Evolutionary conservation across 176 grass and related monocot species (phyloP), one percentile per base, ranked within the genome.

Genomic region (Eleusine coracana): DNA sequence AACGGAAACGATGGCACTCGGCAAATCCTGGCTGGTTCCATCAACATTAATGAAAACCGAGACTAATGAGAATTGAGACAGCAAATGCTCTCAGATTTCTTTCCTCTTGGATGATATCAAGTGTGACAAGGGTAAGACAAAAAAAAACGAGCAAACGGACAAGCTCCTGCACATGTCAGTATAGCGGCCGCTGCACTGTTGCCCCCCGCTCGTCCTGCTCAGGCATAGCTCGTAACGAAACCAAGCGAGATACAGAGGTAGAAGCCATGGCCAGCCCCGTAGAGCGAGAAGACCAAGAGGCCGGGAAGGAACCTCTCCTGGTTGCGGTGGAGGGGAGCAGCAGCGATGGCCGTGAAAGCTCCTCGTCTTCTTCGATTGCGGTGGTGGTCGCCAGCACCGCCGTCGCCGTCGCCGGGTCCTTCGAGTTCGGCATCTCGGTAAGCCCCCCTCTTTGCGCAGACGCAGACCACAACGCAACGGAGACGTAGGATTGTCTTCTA

Each of bases 351-450:
- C 7, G n/a, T 58, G 14, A 20, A n/a, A 48, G 17, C 16, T 5
- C 59, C 12, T 82, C 80, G 7, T 46, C 44, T 50, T 92, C 85
- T 27, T 86, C 88, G 0, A 41, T 87, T 52, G 41, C 55, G 61
- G 77, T 82, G 72, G 87, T 92, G 36, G 87, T 92, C 23, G 51
- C 52, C 40, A 89, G 87, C 91, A 92, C 87, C 52, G 51, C 84
- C 77, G 14, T 92, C 72, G 77, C 90, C 12, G 90, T 92, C 51
- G 85, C 76, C 78, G 87, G 91, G 48, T 92, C 91, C 76, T 92
- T 92, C 21, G 91, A 74, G 73, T 92, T 92, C 71, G 91, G 81
- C 45, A 85, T 87, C 34, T 89, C 91, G 72, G 87, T 92, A 87
- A 41, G 50, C 62, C 55, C 1, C 46, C 28, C 72, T 59, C 16